Conservation (phyloP, 2,329 filamentous ascomycete species). For the Clarireedia monteithiana region DNA sequence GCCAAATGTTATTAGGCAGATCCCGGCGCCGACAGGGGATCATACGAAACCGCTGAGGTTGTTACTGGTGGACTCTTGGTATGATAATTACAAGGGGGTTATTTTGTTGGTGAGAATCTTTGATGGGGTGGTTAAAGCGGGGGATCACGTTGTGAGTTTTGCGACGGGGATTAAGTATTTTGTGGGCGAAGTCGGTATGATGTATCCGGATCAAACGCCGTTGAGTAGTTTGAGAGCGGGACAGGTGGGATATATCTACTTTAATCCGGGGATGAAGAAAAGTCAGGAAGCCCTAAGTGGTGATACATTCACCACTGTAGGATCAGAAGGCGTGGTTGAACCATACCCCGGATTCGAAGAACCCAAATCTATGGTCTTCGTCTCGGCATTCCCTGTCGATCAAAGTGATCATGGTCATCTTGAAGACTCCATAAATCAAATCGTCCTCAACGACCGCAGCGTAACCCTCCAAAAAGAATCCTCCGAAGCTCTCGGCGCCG, state of each 20-base stretch:
- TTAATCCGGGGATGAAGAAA: conserved; percentile 97
- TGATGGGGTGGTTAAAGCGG: conserved; percentile 74
- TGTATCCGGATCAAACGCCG: conserved; percentile 81
- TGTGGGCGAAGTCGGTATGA: conserved; percentile 93
- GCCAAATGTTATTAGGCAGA: conserved; percentile 75
- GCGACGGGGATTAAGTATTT: conserved; percentile 85
- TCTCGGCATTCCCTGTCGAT: conserved; percentile 91
- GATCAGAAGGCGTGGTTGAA: conserved; percentile 66
- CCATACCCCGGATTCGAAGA: conserved; percentile 90
- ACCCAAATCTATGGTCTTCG: conserved; percentile 97
- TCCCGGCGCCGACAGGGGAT: conserved; percentile 75
- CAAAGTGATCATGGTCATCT: conserved; percentile 79
- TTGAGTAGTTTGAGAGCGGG: conserved; percentile 77
- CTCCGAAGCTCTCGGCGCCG: conserved; percentile 86
- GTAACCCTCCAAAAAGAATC: conserved; percentile 92
- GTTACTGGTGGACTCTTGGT: conserved; percentile 95
- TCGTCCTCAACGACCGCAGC: conserved; percentile 90
- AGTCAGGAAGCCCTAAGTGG: conserved; percentile 94
- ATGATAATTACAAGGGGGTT: conserved; percentile 91
- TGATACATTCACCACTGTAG: conserved; percentile 84
- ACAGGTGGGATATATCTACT: conserved; percentile 93
- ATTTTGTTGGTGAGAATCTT: conserved; percentile 87
- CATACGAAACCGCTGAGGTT: conserved; percentile 66
- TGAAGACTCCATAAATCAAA: conserved; percentile 88
- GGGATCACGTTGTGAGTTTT: conserved; percentile 80